Evolutionary conservation across 2,329 filamentous ascomycete species (phyloP), one percentile per base, ranked within the genome.

Genomic region (Clarireedia monteithiana): DNA sequence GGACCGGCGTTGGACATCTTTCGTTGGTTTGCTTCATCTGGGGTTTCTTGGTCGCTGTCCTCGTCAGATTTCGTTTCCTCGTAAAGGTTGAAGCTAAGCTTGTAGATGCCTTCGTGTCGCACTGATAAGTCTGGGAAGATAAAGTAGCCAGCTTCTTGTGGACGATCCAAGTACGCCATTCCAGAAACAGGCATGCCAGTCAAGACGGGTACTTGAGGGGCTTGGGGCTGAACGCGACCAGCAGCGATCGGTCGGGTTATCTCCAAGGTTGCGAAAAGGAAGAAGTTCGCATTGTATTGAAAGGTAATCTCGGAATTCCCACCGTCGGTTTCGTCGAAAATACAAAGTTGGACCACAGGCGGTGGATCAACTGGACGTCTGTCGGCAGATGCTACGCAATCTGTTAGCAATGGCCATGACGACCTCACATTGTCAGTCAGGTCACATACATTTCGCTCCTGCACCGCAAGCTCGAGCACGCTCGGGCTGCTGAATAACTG

Each of bases 61-160:
- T 86, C 85, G 57, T 81, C 75, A 56, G 95, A 86, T 77, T 96
- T 96, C 68, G 91, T 85, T 69, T 95, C 88, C 74, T 99, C 94
- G 66, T 94, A 97, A 36, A 99, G 76, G 66, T 90, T 91, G 73
- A 99, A 97, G 60, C 85, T 88, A 54, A 99, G 75, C n/a, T 86
- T 81, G 71, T 96, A 99, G 63, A 86, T 85, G 60, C 94, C 94
- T 72, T 99, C 94, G 67, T 99, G 92, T 56, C 94, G 86, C 48
- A 99, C 92, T 0, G 92, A 96, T 27, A 97, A 77, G 71, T 99
- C 94, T 3, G 94, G 94, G 70, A 99, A 99, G 71, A 99, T 89
- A 72, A 99, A 99, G 72, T 97, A 99, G 54, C 91, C 94, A 44
- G 82, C 83, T 63, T 84, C 81, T 40, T 74, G 72, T 2, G 94